phyloP scores from a whole-genome alignment of 805 yeast species.

The Candida sanyiensis region DNA sequence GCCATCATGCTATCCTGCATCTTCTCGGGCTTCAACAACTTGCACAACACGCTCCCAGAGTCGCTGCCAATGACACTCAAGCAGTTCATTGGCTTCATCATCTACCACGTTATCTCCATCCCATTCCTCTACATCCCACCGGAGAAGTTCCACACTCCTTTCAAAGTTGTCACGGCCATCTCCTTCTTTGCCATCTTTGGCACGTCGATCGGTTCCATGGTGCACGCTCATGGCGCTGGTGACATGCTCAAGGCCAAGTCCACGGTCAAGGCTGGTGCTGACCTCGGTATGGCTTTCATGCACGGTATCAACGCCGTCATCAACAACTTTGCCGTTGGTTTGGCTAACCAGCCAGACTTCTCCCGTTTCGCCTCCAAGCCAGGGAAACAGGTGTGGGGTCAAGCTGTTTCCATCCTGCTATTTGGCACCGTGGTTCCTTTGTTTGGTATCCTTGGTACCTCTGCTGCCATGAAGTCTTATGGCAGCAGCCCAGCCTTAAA shows the following conservation, averaged over 20 bases:
- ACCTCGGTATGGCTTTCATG: constrained; percentile 29
- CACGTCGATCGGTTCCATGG: constrained; percentile 29
- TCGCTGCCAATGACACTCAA: constrained; percentile 35
- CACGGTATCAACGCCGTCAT: constrained; percentile 27
- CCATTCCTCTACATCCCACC: constrained; percentile 29
- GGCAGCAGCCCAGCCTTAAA: constrained; percentile 27
- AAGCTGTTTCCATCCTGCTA: constrained; percentile 30
- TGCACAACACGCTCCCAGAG: constrained; percentile 36
- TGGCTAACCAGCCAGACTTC: constrained; percentile 29
- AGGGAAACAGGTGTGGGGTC: constrained; percentile 36
- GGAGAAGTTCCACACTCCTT: constrained; percentile 27
- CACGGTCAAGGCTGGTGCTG: constrained; percentile 24
- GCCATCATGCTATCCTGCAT: constrained; percentile 34
- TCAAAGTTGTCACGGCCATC: constrained; percentile 25
- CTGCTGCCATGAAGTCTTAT: constrained; percentile 35
- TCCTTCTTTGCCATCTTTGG: constrained; percentile 33
- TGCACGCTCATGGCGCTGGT: constrained; percentile 30
- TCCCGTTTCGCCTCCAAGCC: constrained; percentile 35
- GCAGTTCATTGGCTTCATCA: constrained; percentile 35
- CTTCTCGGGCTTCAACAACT: constrained; percentile 32
- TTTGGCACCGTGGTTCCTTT: constrained; percentile 40
- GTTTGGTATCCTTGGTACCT: constrained; percentile 41
- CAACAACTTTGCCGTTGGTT: constrained; percentile 28
- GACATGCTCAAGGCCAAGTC: constrained; percentile 27
- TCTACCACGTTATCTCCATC: constrained; percentile 33